phyloP scores from a whole-genome alignment of 306 rosid species.

The Boehmeria nivea region DNA sequence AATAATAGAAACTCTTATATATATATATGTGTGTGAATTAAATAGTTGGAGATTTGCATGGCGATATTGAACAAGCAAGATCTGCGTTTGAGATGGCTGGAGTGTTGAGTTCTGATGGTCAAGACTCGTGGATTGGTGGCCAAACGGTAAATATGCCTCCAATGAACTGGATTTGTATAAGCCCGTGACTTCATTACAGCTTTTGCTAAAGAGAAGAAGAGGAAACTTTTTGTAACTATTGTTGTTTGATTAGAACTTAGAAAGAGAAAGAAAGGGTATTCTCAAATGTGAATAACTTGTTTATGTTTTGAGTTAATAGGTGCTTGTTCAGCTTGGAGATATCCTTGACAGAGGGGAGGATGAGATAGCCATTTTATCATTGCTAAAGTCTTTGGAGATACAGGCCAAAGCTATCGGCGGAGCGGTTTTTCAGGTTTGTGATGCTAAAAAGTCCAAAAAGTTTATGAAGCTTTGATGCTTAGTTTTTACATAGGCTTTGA shows the following conservation, averaged over 20 bases:
- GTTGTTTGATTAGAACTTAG: too few species aligned
- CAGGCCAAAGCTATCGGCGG: slow-evolving; percentile 87
- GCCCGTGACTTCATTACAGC: too few species aligned
- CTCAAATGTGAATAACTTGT: neutral
- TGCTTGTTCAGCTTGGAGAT: slow-evolving; percentile 91
- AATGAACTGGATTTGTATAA: too few species aligned
- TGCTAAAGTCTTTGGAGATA: slow-evolving; percentile 70
- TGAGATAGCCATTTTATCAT: slow-evolving; percentile 87
- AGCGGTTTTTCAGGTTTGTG: slow-evolving; percentile 89
- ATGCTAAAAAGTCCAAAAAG: neutral
- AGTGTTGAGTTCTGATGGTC: slow-evolving; percentile 70
- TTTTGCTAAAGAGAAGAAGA: too few species aligned
- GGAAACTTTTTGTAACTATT: too few species aligned
- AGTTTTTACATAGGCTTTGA: too few species aligned
- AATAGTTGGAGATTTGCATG: slow-evolving; percentile 93
- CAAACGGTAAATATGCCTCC: slow-evolving; percentile 38
- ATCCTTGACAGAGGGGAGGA: slow-evolving; percentile 92
- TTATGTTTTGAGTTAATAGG: slow-evolving; percentile 34
- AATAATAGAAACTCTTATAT: too few species aligned
- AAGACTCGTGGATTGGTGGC: slow-evolving; percentile 84
- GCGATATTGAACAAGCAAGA: slow-evolving; percentile 80
- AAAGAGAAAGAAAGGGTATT: too few species aligned
- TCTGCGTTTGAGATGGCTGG: slow-evolving; percentile 89
- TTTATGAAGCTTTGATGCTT: too few species aligned
- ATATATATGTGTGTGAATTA: neutral